These are phyloP conservation scores for Samsoniella hepiali DNA, from an alignment of 2,329 filamentous ascomycete genomes.

Conservation along the genomic window DNA sequence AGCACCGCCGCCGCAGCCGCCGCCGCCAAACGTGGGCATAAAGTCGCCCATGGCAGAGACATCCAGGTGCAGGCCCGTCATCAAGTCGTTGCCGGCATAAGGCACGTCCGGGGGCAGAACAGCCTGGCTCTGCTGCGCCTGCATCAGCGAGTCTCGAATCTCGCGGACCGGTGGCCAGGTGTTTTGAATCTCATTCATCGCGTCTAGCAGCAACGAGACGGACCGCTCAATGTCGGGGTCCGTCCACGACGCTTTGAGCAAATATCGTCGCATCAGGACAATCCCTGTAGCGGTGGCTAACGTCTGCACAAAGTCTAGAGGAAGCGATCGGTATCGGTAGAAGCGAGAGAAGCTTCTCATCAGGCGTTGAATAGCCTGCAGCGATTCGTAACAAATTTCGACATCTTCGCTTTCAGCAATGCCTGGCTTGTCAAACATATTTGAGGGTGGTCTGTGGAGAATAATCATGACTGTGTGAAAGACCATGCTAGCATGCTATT, in stretches of 20 bases:
- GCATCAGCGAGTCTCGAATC: slow-evolving; percentile 35
- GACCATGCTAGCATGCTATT: slow-evolving; percentile 34
- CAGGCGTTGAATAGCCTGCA: slow-evolving; percentile 43
- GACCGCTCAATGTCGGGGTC: slow-evolving; percentile 47
- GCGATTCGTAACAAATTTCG: slow-evolving; percentile 48
- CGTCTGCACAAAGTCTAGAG: slow-evolving; percentile 48
- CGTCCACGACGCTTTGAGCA: slow-evolving; percentile 39
- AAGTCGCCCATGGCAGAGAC: slow-evolving; percentile 26
- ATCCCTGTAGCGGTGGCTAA: slow-evolving; percentile 45
- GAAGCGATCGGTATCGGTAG: slow-evolving; percentile 42
- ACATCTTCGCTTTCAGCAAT: slow-evolving; percentile 43
- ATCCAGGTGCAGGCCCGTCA: slow-evolving; percentile 32
- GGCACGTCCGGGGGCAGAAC: slow-evolving; percentile 32
- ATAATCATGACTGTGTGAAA: slow-evolving; percentile 53
- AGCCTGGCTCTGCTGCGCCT: slow-evolving; percentile 31
- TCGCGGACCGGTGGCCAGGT: slow-evolving; percentile 46
- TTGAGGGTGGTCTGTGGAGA: slow-evolving; percentile 46
- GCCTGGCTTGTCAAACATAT: slow-evolving; percentile 39
- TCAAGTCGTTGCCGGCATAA: slow-evolving; percentile 32
- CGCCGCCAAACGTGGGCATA: slow-evolving; percentile 22
- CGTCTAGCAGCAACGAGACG: slow-evolving; percentile 47
- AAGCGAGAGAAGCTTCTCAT: slow-evolving; percentile 43
- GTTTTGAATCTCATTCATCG: slow-evolving; percentile 50
- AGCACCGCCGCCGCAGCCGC: not conserved
- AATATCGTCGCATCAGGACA: slow-evolving; percentile 44